Base-by-base conservation (phyloP, 2,329 filamentous ascomycete species). In the Raffaelea arxii region DNA sequence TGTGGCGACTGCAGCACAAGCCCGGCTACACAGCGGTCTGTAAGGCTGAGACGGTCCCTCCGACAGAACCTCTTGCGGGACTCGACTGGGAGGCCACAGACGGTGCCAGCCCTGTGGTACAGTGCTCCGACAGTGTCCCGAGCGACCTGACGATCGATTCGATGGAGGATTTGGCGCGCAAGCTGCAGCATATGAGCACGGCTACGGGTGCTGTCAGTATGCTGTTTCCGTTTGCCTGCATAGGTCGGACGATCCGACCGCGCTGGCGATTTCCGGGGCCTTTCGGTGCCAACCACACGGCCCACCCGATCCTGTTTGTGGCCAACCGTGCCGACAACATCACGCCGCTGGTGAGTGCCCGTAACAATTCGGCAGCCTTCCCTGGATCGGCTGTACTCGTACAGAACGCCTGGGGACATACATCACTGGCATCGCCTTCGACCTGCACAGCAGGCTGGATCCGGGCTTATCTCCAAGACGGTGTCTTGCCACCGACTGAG, bases 401-500 rank as follows among this genome's bases (percentile, higher is more conserved):
- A 12, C 71, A 74, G 53, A 69, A 75, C 39, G 68, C 68, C 1
- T 75, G 70, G 36, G 74, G 74, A 69, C 49, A 51, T 42, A 69
- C 67, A 59, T 67, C 65, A 14, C 56, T 71, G 4, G 60, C 71
- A 1, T 64, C 67, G 5, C 62, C 69, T 1, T 72, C 68, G 1
- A 57, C 59, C 1, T 74, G 71, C 52, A 71, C 69, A 3, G 62
- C 65, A 1, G 53, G 51, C n/a, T 51, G 65, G 18, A 60, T 74
- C 10, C 61, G 59, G 4, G 55, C 56, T 16, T 74, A 74, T 50
- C 72, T 74, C 53, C 66, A 71, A 50, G 52, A 67, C 9, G 71
- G 70, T 7, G 57, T 54, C 2, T 58, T 75, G 1, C 77, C 77
- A 1, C 6, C 12, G 11, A 32, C 43, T 0, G 47, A 32, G 6